A percentile compares a stretch with the other conserved stretches of the same genome.
phyloP scores from a whole-genome alignment of 352 stramenopile genomes.

The Pythium dissotocum region DNA sequence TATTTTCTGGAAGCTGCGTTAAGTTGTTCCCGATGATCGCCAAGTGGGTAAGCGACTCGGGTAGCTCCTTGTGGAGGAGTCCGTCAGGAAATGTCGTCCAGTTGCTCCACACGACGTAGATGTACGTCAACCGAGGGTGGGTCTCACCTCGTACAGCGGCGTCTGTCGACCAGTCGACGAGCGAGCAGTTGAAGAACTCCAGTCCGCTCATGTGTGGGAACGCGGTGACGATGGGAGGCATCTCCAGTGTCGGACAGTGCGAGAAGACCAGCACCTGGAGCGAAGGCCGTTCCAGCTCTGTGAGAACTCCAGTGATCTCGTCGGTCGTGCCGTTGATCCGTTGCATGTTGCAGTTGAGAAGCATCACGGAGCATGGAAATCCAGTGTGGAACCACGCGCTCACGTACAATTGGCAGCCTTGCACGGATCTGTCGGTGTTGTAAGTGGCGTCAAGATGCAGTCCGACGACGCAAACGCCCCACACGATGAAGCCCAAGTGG shows the following conservation, averaged over 20 bases:
- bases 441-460: conserved; percentile 10
- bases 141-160: not conserved
- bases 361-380: conserved; percentile 21
- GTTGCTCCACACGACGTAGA: conserved; percentile 14
- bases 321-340: not conserved
- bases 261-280: conserved; percentile 19
- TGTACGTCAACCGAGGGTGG: conserved; percentile 2
- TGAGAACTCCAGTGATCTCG: conserved; percentile 7
- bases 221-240: conserved; percentile 8
- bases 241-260: conserved; percentile 19
- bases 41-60: not conserved
- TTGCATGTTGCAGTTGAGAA: conserved; percentile 19
- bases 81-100: conserved; percentile 2
- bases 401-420: conserved; percentile 11
- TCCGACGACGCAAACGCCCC: not conserved
- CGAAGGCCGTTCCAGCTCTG: conserved; percentile 4
- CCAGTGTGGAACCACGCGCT: conserved; percentile 10
- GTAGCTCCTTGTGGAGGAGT: conserved; percentile 2
- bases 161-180: conserved; percentile 12
- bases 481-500: conserved; percentile 1
- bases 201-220: conserved; percentile 15
- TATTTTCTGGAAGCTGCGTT: conserved; percentile 3
- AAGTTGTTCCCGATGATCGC: conserved; percentile 15
- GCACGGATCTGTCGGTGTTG: not conserved
- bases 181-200: conserved; percentile 25